Evolutionary conservation across 306 rosid genomes (phyloP).

Genomic region (Fragaria iinumae): DNA sequence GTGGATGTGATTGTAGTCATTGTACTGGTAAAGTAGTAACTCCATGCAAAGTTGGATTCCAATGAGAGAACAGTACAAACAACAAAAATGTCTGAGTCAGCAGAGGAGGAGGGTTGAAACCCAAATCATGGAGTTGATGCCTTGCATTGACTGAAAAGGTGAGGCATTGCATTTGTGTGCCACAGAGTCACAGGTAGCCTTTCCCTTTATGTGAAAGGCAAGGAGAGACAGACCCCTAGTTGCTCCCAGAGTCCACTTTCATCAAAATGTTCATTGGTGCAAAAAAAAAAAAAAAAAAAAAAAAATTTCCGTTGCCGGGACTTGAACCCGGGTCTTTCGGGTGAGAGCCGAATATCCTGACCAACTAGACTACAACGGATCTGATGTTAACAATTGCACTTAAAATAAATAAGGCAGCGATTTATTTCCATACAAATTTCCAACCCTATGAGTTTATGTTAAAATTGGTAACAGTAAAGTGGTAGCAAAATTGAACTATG

Average conservation of each 20-base stretch:
- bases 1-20: not conserved
- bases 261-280: not conserved
- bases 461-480: too few relatives aligned
- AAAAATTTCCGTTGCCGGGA: slow-evolving; percentile 18
- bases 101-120: not conserved
- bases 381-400: too few relatives aligned
- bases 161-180: not conserved
- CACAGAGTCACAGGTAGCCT: not conserved
- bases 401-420: too few relatives aligned
- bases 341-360: slow-evolving; percentile 24
- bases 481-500: too few relatives aligned
- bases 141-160: not conserved
- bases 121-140: not conserved
- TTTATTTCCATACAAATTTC: too few relatives aligned
- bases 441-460: not conserved
- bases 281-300: rapidly evolving
- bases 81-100: not conserved
- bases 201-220: not conserved
- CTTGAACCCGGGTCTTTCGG: slow-evolving; percentile 27
- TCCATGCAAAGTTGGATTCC: not conserved
- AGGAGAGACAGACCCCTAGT: not conserved
- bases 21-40: not conserved
- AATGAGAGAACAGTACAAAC: not conserved
- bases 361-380: slow-evolving; percentile 30
- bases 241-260: not conserved